Evolutionary conservation across 345 rosid species (phyloP), one percentile per base, ranked within the genome.

Genomic region (Firmiana major): DNA sequence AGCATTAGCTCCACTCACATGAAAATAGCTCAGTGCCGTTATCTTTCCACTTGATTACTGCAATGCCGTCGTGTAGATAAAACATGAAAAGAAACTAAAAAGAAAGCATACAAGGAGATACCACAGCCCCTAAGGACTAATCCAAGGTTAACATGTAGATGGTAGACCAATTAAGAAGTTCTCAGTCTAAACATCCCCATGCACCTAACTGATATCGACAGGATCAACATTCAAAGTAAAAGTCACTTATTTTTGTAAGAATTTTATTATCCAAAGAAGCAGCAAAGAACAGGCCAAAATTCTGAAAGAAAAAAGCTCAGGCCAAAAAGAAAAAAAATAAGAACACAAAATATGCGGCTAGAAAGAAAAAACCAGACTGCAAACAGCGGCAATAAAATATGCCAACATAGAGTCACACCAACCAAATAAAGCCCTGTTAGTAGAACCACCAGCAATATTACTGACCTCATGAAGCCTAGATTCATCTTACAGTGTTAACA

Each of bases 121-220:
- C n/a, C n/a, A n/a, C n/a, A n/a, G n/a, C n/a, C n/a, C n/a, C n/a
- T n/a, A n/a, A n/a, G n/a, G n/a, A n/a, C 97, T 87, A 94, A 87
- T 76, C 98, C 97, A 85, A 92, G 87, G 80, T 94, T 96, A 83
- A 94, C 93, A 73, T 68, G 93, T 88, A 75, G 93, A 88, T 49
- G 97, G 94, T 85, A 87, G 97, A 73, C 97, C 98, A 24, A 92
- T 93, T 77, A 94, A 84, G 83, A 94, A 92, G 79, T 94, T 94
- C 80, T 92, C 97, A 6, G 97, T 96, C 86, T 94, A 92, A 58
- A 94, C 97, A 84, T 92, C 97, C 75, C 96, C 98, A 78, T 92
- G 97, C 77, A 94, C 97, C 82, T 90, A 94, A 28, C 97, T 89
- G 82, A 59, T 60, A 85, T 83, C 79, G 22, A 63, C 36, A 75